Evolutionary conservation across 495 filamentous ascomycete genomes (phyloP).

Genomic region (Tuber melanosporum): DNA sequence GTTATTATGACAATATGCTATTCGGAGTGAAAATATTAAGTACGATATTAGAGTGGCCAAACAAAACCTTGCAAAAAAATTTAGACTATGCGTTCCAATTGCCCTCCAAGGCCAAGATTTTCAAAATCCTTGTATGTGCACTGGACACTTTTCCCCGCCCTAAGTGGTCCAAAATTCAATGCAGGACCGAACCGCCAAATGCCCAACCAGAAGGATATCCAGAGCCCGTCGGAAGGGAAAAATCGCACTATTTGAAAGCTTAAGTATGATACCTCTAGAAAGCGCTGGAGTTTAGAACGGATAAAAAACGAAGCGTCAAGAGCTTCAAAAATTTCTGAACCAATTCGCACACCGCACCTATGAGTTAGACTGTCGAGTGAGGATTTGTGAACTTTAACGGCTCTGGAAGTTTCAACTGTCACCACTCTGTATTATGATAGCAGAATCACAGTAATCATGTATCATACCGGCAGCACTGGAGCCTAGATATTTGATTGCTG

Average conservation of each 20-base stretch:
- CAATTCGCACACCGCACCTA: neutral
- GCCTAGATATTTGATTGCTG: neutral
- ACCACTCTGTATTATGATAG: neutral
- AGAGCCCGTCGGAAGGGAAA: neutral
- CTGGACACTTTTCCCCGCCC: no score
- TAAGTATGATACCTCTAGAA: neutral
- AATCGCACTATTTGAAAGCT: neutral
- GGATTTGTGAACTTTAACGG: neutral
- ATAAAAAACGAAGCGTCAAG: neutral
- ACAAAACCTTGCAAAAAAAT: no score
- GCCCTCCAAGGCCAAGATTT: no score
- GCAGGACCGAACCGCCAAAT: neutral
- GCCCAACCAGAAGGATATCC: neutral
- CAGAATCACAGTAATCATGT: neutral
- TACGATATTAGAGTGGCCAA: no score
- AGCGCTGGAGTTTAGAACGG: neutral
- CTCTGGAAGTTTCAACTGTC: neutral
- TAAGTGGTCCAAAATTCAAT: neutral
- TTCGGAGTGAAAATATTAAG: no score
- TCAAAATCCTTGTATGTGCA: no score
- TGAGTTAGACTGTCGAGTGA: neutral
- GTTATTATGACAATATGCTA: neutral
- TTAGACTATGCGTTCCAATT: no score
- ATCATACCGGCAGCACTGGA: no score
- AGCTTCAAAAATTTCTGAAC: neutral